A percentile compares a stretch with the other conserved stretches of the same genome.
Evolutionary conservation across 2,329 filamentous ascomycete genomes (phyloP).

Genomic region (Zymoseptoria crescenta): DNA sequence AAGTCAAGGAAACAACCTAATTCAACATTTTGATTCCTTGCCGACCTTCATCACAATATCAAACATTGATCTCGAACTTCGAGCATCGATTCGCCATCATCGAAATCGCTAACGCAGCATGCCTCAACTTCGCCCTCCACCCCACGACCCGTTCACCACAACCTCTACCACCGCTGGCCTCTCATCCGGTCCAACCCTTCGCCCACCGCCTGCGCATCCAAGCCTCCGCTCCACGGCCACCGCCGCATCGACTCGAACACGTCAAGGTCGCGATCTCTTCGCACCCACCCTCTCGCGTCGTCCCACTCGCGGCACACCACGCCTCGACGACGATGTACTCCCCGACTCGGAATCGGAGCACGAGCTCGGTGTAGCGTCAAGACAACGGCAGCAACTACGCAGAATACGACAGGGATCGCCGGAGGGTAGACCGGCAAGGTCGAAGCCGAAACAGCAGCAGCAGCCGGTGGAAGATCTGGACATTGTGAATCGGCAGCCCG

Average conservation of each 20-base stretch:
- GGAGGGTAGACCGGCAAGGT: slow-evolving; percentile 8
- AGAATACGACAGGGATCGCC: slow-evolving; percentile 15
- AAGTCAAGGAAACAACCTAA: background rate
- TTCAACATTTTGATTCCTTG: background rate
- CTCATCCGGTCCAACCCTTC: slow-evolving; percentile 10
- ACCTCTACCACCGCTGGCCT: slow-evolving; percentile 9
- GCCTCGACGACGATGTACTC: slow-evolving; percentile 20
- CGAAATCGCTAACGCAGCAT: slow-evolving; percentile 7
- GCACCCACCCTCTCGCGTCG: slow-evolving; percentile 20
- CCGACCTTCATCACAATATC: background rate
- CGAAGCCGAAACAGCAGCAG: slow-evolving; percentile 3
- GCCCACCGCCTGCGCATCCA: slow-evolving; percentile 16
- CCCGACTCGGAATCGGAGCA: slow-evolving; percentile 22
- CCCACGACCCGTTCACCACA: slow-evolving; percentile 21
- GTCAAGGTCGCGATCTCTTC: slow-evolving; percentile 20
- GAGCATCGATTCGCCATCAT: background rate
- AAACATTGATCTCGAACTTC: background rate
- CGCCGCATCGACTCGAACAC: slow-evolving; percentile 19
- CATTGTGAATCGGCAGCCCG: slow-evolving; percentile 23
- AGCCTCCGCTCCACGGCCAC: slow-evolving; percentile 18
- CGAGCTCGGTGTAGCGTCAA: slow-evolving; percentile 7
- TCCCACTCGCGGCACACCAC: slow-evolving; percentile 19
- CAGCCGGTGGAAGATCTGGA: slow-evolving; percentile 17
- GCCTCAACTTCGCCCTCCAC: background rate
- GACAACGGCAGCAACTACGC: slow-evolving; percentile 8